Base-by-base conservation (phyloP, 495 filamentous ascomycete species). In the Daldinia vernicosa region DNA sequence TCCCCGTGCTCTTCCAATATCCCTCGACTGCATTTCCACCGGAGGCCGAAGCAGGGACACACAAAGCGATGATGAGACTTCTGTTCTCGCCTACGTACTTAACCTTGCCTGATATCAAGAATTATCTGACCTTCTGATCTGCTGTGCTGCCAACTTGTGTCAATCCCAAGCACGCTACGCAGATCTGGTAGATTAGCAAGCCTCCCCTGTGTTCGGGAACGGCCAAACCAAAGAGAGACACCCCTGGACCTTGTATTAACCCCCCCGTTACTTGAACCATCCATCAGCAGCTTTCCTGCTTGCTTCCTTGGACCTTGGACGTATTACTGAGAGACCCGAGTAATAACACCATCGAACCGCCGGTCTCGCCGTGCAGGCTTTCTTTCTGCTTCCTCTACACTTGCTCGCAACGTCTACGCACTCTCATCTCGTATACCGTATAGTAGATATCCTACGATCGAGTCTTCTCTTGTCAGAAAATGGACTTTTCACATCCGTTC, bases 401-500 rank as follows among this genome's bases (percentile, higher is more conserved):
- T 24, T 66, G 33, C 50, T 66, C 35, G 32, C 30, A 43, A 28
- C 32, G 15, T 66, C 22, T 60, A 19, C 55, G 60, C 64, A 22
- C 33, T 51, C 51, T 32, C 24, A 12, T 40, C 52, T 30, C 59
- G 56, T 67, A 72, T 51, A 35, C 6, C 8, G 14, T 56, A 33
- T 22, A 56, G 30, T 56, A 56, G 27, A 56, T 56, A 19, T 28
- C 47, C 40, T 57, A 26, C 52, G 33, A 63, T 45, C 54, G 58
- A 45, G 17, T 51, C 55, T 39, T 39, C 26, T 43, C 50, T 32
- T 60, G 55, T 26, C 51, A 67, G 63, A 66, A 74, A 63, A 85
- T 85, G 83, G 81, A 84, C 71, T 85, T 80, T 71, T 77, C 80
- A 26, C 74, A 76, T 27, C 57, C 79, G 14, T 85, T 82, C 80